Base-by-base conservation (phyloP, 2,329 filamentous ascomycete genomes). In the Lojkania enalia region DNA sequence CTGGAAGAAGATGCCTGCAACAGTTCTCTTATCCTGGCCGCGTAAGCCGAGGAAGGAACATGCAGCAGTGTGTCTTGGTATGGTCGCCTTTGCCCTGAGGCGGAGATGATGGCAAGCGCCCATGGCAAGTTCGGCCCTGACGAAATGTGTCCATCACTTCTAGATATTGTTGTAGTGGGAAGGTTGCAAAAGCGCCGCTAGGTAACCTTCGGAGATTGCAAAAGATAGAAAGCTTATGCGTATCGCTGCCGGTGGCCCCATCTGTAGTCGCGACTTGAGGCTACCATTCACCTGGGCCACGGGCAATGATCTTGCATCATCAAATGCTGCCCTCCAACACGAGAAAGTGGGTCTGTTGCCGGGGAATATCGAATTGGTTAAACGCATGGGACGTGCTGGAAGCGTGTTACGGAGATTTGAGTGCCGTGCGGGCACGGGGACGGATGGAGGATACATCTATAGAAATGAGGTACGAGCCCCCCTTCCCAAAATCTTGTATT, bases 11-110 rank as follows among this genome's bases (percentile, higher is more conserved):
- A 20, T 16, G 21, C 13, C 35, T 39, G 32, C n/a, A 27, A 36
- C 31, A 30, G 32, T 37, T 20, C 42, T 23, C 15, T 42, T 19
- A 39, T 44, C 35, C 27, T 43, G 46, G 52, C 58, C 61, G 61
- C 59, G 61, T 66, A 55, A 65, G 60, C 64, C 44, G 29, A 55
- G 49, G 46, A 44, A 57, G 54, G 47, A 48, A 42, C 35, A 42
- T 64, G 58, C 61, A 58, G 51, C 27, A 45, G 33, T 44, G 50
- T 25, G 23, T 42, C 46, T 57, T 55, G 49, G 46, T 41, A 38
- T 48, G 20, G 14, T 23, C 20, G 14, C 14, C 23, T 18, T 42
- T 14, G 18, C 32, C 21, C 42, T 16, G 30, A 9, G 9, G 14
- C 14, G 30, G 30, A 20, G 18, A 20, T 20, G 20, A 30, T 27